phyloP scores from a whole-genome alignment of 768 basidiomycete species.

The Russula dissimulans region DNA sequence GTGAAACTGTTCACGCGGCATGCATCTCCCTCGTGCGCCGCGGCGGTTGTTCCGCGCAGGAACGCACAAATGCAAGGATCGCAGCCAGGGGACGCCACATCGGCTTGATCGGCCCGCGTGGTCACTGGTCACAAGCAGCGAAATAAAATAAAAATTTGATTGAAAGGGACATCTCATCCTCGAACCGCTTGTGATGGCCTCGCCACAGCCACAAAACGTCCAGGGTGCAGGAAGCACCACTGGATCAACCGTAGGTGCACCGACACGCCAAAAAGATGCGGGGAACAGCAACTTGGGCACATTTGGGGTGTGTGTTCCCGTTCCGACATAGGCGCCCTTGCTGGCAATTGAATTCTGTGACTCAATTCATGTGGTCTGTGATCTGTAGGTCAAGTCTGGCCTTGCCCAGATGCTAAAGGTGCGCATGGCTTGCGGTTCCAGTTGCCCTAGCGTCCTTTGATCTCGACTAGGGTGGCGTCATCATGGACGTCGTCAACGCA shows the following conservation, averaged over 20 bases:
- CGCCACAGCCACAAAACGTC: slow-evolving; percentile 24
- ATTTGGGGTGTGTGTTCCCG: slow-evolving; percentile 44
- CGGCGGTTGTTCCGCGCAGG: background rate
- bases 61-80: background rate
- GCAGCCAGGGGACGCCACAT: background rate
- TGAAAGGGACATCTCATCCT: background rate
- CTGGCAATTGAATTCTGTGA: background rate
- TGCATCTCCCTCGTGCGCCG: background rate
- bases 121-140: background rate
- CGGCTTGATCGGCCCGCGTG: slow-evolving; percentile 6
- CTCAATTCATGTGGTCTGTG: slow-evolving; percentile 8
- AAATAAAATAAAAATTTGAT: background rate
- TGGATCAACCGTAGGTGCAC: slow-evolving; percentile 37
- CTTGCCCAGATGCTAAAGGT: slow-evolving; percentile 97
- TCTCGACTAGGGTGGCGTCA: slow-evolving; percentile 60
- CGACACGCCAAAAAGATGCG: slow-evolving; percentile 45
- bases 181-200: slow-evolving; percentile 21
- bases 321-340: background rate
- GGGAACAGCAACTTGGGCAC: slow-evolving; percentile 57
- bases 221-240: slow-evolving; percentile 32
- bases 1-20: background rate
- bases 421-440: slow-evolving; percentile 17
- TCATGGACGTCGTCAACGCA: slow-evolving; percentile 91
- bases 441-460: slow-evolving; percentile 2
- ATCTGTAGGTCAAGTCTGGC: slow-evolving; percentile 74